A percentile compares a stretch with the other conserved stretches of the same genome.
Evolutionary conservation across 495 filamentous ascomycete species (phyloP).

Genomic region (Niebla homalea): DNA sequence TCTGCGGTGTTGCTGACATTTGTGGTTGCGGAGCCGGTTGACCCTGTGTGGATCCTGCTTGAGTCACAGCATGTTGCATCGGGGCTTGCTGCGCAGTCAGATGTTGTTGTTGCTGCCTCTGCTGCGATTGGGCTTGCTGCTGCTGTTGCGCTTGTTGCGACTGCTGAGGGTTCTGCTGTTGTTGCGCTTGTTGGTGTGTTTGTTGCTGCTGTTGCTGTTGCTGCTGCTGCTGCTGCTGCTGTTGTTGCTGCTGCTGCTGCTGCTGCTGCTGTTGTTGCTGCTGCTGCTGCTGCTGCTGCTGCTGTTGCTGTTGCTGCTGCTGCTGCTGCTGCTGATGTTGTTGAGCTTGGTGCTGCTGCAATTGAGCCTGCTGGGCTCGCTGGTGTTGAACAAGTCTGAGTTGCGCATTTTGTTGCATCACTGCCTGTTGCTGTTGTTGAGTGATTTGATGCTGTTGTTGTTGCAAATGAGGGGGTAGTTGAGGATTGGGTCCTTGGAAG

Average conservation of each 20-base stretch:
- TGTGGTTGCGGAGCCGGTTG: slow-evolving; percentile 15
- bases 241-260: slow-evolving; percentile 14
- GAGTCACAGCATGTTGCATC: slow-evolving; percentile 28
- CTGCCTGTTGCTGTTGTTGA: slow-evolving; percentile 33
- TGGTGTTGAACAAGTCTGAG: slow-evolving; percentile 33
- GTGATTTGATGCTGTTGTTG: slow-evolving; percentile 35
- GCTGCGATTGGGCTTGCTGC: slow-evolving; percentile 31
- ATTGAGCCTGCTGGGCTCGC: slow-evolving; percentile 10
- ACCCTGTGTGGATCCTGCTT: slow-evolving; percentile 22
- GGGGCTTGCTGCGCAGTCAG: slow-evolving; percentile 21
- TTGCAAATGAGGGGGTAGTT: slow-evolving; percentile 17
- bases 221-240: slow-evolving; percentile 21
- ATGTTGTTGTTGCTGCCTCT: slow-evolving; percentile 40
- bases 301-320: slow-evolving; percentile 28
- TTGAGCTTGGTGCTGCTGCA: slow-evolving; percentile 2
- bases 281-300: slow-evolving; percentile 22
- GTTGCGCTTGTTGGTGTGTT: slow-evolving; percentile 28
- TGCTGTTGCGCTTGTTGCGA: slow-evolving; percentile 26
- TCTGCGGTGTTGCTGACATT: slow-evolving; percentile 13
- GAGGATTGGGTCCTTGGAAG: slow-evolving; percentile 37
- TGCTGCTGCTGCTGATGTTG: slow-evolving; percentile 24
- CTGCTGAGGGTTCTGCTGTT: slow-evolving; percentile 14
- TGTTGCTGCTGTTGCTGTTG: slow-evolving; percentile 24
- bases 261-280: slow-evolving; percentile 20
- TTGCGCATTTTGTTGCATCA: slow-evolving; percentile 29